Percentiles rank a stretch among this genome's conserved stretches.
Conservation (phyloP, 176 grass and related monocot genomes). For the Oryza coarctata region DNA sequence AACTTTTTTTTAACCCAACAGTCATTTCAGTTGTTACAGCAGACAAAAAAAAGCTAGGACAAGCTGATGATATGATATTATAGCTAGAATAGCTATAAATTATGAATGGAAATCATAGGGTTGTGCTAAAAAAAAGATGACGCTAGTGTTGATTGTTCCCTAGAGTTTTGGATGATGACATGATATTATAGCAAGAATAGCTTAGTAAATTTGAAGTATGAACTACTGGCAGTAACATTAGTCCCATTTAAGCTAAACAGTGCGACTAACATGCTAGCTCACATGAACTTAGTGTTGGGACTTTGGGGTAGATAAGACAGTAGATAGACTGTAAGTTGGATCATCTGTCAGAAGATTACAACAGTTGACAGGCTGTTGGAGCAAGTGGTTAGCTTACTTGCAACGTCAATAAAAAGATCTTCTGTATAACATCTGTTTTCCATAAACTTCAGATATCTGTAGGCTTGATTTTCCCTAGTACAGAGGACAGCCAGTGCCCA, state of each 20-base stretch:
- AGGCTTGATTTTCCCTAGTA: neutral
- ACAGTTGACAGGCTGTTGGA: neutral
- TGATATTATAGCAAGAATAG: neutral
- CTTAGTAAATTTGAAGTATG: neutral
- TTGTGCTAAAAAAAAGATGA: neutral
- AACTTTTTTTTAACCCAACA: neutral
- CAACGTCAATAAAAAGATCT: conserved; percentile 7
- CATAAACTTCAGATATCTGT: neutral
- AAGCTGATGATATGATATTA: neutral
- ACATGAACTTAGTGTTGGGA: neutral
- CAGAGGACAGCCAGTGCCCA: neutral
- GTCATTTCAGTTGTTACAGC: neutral
- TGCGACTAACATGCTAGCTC: too few relatives aligned
- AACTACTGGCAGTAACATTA: neutral
- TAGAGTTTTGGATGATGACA: neutral
- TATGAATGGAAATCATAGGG: neutral
- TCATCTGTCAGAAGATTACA: neutral
- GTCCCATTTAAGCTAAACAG: neutral
- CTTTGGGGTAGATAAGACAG: neutral
- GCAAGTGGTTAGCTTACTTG: neutral
- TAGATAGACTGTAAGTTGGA: neutral
- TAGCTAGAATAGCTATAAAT: too few relatives aligned
- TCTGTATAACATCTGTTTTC: neutral
- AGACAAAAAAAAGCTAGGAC: neutral
- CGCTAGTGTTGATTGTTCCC: conserved; percentile 2